phyloP scores from a whole-genome alignment of 352 stramenopile species.

The Phytopythium boreale region DNA sequence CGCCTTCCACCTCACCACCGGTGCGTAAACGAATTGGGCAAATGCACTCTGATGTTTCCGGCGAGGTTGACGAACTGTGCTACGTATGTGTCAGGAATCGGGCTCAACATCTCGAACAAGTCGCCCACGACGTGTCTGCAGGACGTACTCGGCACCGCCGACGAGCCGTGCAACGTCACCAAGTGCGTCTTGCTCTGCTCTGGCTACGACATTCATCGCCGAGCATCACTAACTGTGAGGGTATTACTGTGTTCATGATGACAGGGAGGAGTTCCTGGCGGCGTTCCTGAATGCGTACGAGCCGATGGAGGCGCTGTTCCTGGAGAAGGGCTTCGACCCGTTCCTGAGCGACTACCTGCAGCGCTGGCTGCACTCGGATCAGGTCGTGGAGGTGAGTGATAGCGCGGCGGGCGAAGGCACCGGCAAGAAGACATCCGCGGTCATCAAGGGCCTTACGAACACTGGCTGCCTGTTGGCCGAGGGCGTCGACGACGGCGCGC shows the following conservation, averaged over 20 bases:
- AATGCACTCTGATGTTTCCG: background rate
- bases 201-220: too few relatives aligned
- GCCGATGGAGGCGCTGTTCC: slow-evolving; percentile 80
- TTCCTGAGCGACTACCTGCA: slow-evolving; percentile 82
- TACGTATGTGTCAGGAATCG: slow-evolving; percentile 50
- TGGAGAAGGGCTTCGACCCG: slow-evolving; percentile 76
- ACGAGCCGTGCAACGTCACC: slow-evolving; percentile 58
- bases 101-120: slow-evolving; percentile 89
- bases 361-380: slow-evolving; percentile 84
- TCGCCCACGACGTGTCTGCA: slow-evolving; percentile 86
- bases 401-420: slow-evolving; percentile 34
- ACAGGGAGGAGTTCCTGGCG: slow-evolving; percentile 82
- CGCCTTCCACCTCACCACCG: slow-evolving; percentile 82
- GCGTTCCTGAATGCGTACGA: slow-evolving; percentile 89
- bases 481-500: slow-evolving; percentile 36
- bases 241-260: slow-evolving; percentile 3
- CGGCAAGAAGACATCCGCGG: slow-evolving; percentile 38
- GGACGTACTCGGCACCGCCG: slow-evolving; percentile 64
- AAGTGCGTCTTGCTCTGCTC: slow-evolving; percentile 49
- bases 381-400: slow-evolving; percentile 75
- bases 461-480: slow-evolving; percentile 82
- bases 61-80: too few relatives aligned
- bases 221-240: background rate
- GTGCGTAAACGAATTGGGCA: slow-evolving; percentile 14
- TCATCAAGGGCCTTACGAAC: slow-evolving; percentile 76